These are phyloP conservation scores for Saksenaea oblongispora DNA, from an alignment of 371 early-diverging fungal genomes.

Conservation along the genomic window DNA sequence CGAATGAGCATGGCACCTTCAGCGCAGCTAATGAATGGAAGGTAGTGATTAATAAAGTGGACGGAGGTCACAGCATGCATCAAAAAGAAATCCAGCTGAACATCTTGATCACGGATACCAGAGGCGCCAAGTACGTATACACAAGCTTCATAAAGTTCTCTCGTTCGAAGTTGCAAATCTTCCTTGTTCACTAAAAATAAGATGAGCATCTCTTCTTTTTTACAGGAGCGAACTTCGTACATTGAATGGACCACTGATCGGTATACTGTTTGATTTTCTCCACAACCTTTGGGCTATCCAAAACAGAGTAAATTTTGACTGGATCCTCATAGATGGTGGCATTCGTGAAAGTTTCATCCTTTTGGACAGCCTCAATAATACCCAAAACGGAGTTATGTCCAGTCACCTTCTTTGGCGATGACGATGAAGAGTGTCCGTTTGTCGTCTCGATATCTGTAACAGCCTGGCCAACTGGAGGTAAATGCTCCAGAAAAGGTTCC, in stretches of 20 bases:
- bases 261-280: slow-evolving; percentile 32
- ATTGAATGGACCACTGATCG: slow-evolving; percentile 32
- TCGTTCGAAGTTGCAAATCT: slow-evolving; percentile 32
- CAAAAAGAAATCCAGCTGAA: slow-evolving; percentile 46
- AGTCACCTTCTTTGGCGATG: background rate
- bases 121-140: slow-evolving; percentile 29
- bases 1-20: slow-evolving; percentile 42
- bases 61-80: slow-evolving; percentile 60
- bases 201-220: too few relatives aligned
- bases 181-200: slow-evolving; percentile 21
- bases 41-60: slow-evolving; percentile 46
- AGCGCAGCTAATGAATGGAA: slow-evolving; percentile 28
- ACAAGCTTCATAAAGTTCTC: slow-evolving; percentile 33
- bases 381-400: slow-evolving; percentile 26
- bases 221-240: slow-evolving; percentile 4
- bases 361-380: slow-evolving; percentile 24
- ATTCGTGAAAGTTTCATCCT: slow-evolving; percentile 36
- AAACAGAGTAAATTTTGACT: slow-evolving; percentile 19
- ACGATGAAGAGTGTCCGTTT: background rate
- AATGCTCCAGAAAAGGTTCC: slow-evolving; percentile 13
- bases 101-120: slow-evolving; percentile 28
- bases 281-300: slow-evolving; percentile 21
- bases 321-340: slow-evolving; percentile 15
- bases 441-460: too few relatives aligned
- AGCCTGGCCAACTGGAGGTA: slow-evolving; percentile 4